Evolutionary conservation across 805 yeast species (phyloP), one percentile per base, ranked within the genome.

Genomic region (Candida tallmaniae): DNA sequence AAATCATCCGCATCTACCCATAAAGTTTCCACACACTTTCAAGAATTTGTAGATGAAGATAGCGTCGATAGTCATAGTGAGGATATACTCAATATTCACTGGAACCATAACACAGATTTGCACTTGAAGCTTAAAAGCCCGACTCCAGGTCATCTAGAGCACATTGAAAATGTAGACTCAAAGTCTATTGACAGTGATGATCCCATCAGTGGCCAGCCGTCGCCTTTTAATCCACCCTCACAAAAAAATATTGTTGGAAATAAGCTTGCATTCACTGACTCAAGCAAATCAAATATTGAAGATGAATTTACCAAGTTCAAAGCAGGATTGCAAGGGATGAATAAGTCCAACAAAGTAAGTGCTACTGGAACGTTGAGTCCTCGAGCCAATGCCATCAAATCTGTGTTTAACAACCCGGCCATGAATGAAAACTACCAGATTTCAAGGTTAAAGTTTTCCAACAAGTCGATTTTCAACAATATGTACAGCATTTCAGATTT

Each of bases 331-430:
- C n/a, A 17, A n/a, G 15, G 18, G 6, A 29, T 25, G 22, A 23
- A 27, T 11, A n/a, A n/a, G n/a, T n/a, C n/a, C n/a, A 30, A 35
- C 28, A 38, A n/a, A 19, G 35, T 19, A 38, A 35, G n/a, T 36
- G 19, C 29, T 6, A 52, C 55, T 5, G 18, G 6, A 8, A 42
- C 60, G 25, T 34, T 44, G 15, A 59, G 66, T 16, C 67, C 68
- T 1, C 41, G 60, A 26, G 68, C 67, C 1, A 51, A 53, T 27
- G 71, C 71, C 12, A 66, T 66, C 31, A 64, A 57, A 40, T 56
- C 56, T 40, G 70, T 65, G 3, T 66, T 66, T 43, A 62, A 60
- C 42, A 66, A 65, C 33, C 70, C 69, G 2, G 71, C 68, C 1
- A 64, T 66, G 70, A 48, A 52, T 44, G 47, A 48, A 8, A 42